Percentiles rank a stretch among this genome's conserved stretches.
These are phyloP conservation scores for Piloderma croceum DNA, from an alignment of 768 basidiomycete genomes.

Conservation along the genomic window DNA sequence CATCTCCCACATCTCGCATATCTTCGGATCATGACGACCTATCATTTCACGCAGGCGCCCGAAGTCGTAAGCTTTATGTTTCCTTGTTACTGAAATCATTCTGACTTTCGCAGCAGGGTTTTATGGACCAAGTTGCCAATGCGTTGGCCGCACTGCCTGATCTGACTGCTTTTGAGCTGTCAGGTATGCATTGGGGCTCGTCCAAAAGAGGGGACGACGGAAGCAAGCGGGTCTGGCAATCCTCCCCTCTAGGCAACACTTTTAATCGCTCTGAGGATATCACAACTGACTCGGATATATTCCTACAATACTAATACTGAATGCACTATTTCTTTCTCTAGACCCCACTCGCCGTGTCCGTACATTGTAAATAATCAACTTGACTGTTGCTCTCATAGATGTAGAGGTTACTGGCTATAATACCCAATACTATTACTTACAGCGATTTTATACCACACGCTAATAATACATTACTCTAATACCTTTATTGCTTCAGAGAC, in stretches of 20 bases:
- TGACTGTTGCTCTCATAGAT: too few species aligned
- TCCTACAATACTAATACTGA: neutral
- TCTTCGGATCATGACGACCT: conserved; percentile 61
- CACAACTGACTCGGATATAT: neutral
- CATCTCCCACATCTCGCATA: conserved; percentile 58
- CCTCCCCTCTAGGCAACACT: conserved; percentile 36
- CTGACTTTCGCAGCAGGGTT: too few species aligned
- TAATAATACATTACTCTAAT: conserved; percentile 21
- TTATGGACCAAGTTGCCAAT: conserved; percentile 56
- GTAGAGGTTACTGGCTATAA: too few species aligned
- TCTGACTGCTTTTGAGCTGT: conserved; percentile 65
- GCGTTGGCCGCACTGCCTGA: conserved; percentile 54
- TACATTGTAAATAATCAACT: too few species aligned
- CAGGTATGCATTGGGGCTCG: conserved; percentile 70
- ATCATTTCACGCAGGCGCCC: conserved; percentile 44
- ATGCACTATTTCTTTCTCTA: neutral
- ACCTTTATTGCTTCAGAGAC: conserved; percentile 41
- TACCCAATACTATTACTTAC: too few species aligned
- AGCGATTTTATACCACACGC: neutral
- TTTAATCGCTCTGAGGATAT: conserved; percentile 12
- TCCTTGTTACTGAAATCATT: conserved; percentile 11
- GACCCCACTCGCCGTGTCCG: too few species aligned
- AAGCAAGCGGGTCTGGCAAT: conserved; percentile 48
- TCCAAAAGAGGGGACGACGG: conserved; percentile 37
- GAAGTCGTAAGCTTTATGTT: conserved; percentile 41